Evolutionary conservation across 768 basidiomycete genomes (phyloP).

Genomic region (Suillus clintonianus): DNA sequence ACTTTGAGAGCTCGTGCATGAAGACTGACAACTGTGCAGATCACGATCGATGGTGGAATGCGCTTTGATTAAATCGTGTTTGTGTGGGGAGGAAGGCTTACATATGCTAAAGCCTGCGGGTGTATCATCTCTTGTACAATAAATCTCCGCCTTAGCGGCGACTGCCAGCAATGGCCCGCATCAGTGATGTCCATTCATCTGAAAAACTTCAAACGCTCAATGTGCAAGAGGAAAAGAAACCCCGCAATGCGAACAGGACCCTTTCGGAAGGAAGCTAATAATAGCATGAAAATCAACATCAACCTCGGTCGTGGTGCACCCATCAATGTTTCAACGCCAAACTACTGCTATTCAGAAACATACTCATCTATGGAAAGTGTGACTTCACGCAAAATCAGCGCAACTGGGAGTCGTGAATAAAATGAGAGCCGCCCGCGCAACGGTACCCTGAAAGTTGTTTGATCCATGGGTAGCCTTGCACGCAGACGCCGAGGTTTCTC

Average conservation of each 20-base stretch:
- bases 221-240: too few species aligned
- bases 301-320: too few species aligned
- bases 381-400: not conserved
- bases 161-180: too few species aligned
- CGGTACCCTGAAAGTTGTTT: constrained; percentile 42
- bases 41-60: constrained; percentile 4
- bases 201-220: too few species aligned
- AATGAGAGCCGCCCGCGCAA: constrained; percentile 50
- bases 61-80: constrained; percentile 2
- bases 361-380: not conserved
- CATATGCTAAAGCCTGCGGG: not conserved
- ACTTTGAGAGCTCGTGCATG: not conserved
- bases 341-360: not conserved
- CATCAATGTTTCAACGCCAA: too few species aligned
- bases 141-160: not conserved
- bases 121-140: not conserved
- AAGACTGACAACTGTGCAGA: not conserved
- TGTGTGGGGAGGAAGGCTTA: too few species aligned
- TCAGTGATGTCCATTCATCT: too few species aligned
- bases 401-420: constrained; percentile 32
- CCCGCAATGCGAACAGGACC: too few species aligned
- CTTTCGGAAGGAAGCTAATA: too few species aligned
- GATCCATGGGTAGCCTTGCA: constrained; percentile 47
- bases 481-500: constrained; percentile 51
- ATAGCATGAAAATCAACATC: too few species aligned